phyloP scores from a whole-genome alignment of 768 basidiomycete species.

The Astraeus odoratus region DNA sequence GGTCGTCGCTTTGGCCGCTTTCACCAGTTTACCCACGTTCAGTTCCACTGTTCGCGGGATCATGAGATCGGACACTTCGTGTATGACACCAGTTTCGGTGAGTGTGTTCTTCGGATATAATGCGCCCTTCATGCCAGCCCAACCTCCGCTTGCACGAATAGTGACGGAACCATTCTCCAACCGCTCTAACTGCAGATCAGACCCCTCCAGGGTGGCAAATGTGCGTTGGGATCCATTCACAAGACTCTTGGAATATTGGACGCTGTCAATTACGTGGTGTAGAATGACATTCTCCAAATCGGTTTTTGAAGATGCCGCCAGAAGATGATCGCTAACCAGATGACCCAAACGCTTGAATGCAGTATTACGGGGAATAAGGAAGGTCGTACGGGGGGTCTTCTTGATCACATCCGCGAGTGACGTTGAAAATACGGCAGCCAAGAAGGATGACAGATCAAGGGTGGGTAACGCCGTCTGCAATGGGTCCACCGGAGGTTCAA shows the following conservation, averaged over 20 bases:
- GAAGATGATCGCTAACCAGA: conserved; percentile 81
- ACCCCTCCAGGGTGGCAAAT: conserved; percentile 80
- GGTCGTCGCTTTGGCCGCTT: conserved; percentile 81
- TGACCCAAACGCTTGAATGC: conserved; percentile 83
- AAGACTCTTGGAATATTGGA: conserved; percentile 64
- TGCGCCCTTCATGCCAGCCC: conserved; percentile 61
- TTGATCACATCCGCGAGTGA: conserved; percentile 67
- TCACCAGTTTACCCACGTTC: conserved; percentile 83
- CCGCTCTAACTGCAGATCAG: conserved; percentile 66
- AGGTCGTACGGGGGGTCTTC: conserved; percentile 61
- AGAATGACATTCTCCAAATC: conserved; percentile 80
- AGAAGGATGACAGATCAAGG: conserved; percentile 84
- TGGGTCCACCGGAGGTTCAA: conserved; percentile 76
- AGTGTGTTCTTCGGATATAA: conserved; percentile 60
- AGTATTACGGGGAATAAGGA: conserved; percentile 83
- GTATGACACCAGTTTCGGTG: conserved; percentile 86
- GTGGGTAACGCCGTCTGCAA: conserved; percentile 74
- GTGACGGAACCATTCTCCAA: conserved; percentile 42
- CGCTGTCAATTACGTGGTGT: conserved; percentile 76
- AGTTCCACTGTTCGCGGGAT: conserved; percentile 85
- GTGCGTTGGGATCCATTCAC: conserved; percentile 61
- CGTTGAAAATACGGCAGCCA: conserved; percentile 85
- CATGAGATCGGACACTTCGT: conserved; percentile 78
- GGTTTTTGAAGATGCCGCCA: conserved; percentile 66
- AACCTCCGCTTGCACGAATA: conserved; percentile 68